Evolutionary conservation across 371 early-diverging fungal species (phyloP).

Genomic region (Rhizopus stolonifer): DNA sequence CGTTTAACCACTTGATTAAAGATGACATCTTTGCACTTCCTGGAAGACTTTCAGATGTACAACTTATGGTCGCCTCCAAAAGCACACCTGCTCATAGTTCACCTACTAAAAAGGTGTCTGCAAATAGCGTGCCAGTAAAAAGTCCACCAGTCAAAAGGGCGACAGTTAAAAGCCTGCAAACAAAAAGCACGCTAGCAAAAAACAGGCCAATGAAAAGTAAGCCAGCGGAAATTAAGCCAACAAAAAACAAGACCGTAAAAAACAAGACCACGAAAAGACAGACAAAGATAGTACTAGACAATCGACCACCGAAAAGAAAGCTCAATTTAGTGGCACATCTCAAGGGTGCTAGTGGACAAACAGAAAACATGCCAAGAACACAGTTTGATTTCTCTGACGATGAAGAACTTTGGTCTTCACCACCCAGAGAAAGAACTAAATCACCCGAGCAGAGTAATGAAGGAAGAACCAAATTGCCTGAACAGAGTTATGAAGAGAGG

Average conservation of each 20-base stretch:
- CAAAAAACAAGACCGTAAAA: too few species aligned
- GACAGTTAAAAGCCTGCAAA: background rate
- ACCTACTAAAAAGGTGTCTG: constrained; percentile 1
- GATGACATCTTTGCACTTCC: constrained; percentile 18
- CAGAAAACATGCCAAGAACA: background rate
- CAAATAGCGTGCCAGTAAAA: background rate
- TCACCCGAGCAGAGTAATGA: background rate
- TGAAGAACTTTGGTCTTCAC: constrained; percentile 5
- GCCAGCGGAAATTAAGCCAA: too few species aligned
- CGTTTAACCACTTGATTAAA: background rate
- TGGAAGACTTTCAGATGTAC: constrained; percentile 3
- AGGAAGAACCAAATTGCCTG: constrained; percentile 11
- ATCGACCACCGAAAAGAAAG: constrained; percentile 11
- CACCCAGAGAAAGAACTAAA: background rate
- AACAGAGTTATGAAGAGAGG: constrained; percentile 12
- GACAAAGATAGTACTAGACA: background rate
- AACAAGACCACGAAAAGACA: too few species aligned
- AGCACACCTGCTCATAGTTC: background rate
- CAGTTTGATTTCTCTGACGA: constrained; percentile 23
- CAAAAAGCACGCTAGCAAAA: background rate
- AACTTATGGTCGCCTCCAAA: constrained; percentile 14
- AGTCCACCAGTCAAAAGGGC: background rate
- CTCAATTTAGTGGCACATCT: constrained; percentile 20
- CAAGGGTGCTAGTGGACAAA: constrained; percentile 23
- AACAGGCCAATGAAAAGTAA: too few species aligned